Evolutionary conservation across 257 asterid species (phyloP), one percentile per base, ranked within the genome.

Genomic region (Cynanchum wilfordii): DNA sequence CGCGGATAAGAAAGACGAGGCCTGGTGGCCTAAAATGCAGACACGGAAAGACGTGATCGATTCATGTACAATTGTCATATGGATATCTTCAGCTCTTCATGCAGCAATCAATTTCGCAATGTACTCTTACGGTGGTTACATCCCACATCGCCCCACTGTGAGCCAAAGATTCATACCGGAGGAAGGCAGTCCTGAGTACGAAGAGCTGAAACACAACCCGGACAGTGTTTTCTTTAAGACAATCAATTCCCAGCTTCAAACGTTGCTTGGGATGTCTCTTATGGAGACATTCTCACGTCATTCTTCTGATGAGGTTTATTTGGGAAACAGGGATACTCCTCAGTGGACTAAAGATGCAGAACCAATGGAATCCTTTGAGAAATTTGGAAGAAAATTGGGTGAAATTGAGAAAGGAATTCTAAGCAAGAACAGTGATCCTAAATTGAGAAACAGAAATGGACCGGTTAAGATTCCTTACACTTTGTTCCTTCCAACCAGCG

Each of bases 41-140:
- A 86, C 87, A 12, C 56, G 55, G 0, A 17, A 82, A 27, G 97
- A 87, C 20, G 84, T 92, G 11, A 69, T 84, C 19, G 83, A 88
- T 20, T 82, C 92, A 3, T 86, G 95, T 86, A 87, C 96, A 50
- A 92, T 44, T 29, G 83, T 83, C 47, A 88, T 92, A 68, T 89
- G 97, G 97, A 19, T 87, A 50, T 88, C 95, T 2, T 92, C 96
- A 4, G 96, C 97, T 24, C 93, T 89, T 52, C 96, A 92, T 4
- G 96, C 97, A 16, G 89, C 96, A 1, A 77, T 87, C 51, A 89
- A 89, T 59, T 91, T 91, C 22, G 93, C 93, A 15, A 91, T 85
- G 78, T 89, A 80, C 78, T 84, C 96, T 58, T 91, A 77, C 22
- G 89, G 85, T 6, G 97, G 97, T 27, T 88, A 85, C 72, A 73